Base-by-base conservation (phyloP, 2,329 filamentous ascomycete species). In the Diaporthe citri region DNA sequence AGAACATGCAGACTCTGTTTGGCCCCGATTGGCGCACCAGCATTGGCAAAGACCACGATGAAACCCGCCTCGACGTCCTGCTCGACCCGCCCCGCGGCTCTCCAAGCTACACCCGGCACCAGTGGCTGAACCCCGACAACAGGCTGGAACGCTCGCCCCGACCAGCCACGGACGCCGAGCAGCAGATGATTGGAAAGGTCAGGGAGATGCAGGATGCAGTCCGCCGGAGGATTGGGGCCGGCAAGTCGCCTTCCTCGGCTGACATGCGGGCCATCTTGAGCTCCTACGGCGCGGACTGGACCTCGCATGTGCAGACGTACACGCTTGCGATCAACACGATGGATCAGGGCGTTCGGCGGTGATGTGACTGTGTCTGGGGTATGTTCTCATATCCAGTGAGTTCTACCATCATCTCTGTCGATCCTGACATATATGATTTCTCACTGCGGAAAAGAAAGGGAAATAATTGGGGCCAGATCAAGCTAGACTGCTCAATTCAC, bases 1-100 rank as follows among this genome's bases (percentile, higher is more conserved):
- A 59, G 67, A 71, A 59, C 39, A 71, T 71, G 52, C 15, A 59
- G 25, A 2, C 43, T 20, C 10, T 71, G 2, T 59, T 71, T 20
- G 67, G 67, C 0, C 67, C 67, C 2, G 12, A 71, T 2, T 71
- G 67, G 67, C 9, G 17, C 10, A n/a, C 20, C 0, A 34, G 20
- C 28, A n/a, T 66, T 9, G 28, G 60, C 4, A 36, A 34, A 13
- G 0, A 10, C 1, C 25, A 59, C 52, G 15, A 71, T 1, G 34
- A 46, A 6, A 6, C 20, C 10, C 67, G 67, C 36, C n/a, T 71
- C 20, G 36, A 46, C 1, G 12, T 46, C 20, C 12, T 71, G 22
- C 28, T 71, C 25, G 67, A 71, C 15, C 34, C 67, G 2, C 67
- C 67, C 13, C 52, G 34, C 39, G 52, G 52, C 20, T 48, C 67